These are phyloP conservation scores for Bryopsis sp. DNA, from an alignment of 139 green algal species.

Conservation along the genomic window DNA sequence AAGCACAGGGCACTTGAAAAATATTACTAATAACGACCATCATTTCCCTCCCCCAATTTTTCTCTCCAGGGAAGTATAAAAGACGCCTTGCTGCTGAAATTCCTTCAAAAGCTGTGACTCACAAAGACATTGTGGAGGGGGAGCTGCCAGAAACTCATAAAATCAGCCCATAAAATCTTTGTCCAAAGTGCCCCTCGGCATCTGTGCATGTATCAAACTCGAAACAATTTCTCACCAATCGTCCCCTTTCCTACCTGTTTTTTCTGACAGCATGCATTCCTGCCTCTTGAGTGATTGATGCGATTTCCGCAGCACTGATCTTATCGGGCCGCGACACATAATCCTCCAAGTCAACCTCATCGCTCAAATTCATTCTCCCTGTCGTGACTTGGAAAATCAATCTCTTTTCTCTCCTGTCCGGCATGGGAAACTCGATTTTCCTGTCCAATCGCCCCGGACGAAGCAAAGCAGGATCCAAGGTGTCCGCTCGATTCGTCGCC, in stretches of 20 bases:
- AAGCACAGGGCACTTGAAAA: too few relatives aligned
- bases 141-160: background rate
- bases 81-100: background rate
- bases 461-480: conserved; percentile 93
- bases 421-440: conserved; percentile 99
- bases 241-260: conserved; percentile 8
- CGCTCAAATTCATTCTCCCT: conserved; percentile 92
- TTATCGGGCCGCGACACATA: conserved; percentile 95
- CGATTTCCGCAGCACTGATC: conserved; percentile 94
- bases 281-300: conserved; percentile 83
- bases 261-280: conserved; percentile 91
- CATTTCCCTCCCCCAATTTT: too few relatives aligned
- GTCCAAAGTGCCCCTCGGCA: background rate
- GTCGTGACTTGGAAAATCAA: conserved; percentile 99
- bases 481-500: conserved; percentile 97
- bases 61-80: too few relatives aligned
- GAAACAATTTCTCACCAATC: background rate
- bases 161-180: background rate
- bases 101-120: background rate
- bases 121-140: background rate
- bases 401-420: conserved; percentile 94
- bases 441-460: conserved; percentile 91
- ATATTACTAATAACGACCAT: too few relatives aligned
- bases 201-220: background rate
- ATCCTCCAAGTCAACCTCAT: conserved; percentile 98